Conservation (phyloP, 495 filamentous ascomycete genomes). For the Penicillium taxi region DNA sequence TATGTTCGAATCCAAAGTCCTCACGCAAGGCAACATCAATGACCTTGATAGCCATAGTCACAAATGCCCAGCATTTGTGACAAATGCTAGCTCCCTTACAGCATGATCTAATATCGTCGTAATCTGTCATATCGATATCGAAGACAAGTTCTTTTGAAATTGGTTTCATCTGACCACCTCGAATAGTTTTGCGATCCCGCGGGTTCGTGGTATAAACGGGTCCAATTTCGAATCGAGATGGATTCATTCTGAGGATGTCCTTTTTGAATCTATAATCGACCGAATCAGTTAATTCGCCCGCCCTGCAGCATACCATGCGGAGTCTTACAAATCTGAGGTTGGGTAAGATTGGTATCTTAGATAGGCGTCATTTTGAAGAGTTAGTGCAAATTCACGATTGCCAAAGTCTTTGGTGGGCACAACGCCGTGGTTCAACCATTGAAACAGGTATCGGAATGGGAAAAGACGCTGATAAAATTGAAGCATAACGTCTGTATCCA, state of each 20-base stretch:
- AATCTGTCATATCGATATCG: conserved; percentile 98
- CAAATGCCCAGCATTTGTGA: conserved; percentile 89
- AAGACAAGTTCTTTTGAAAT: conserved; percentile 90
- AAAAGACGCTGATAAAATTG: conserved; percentile 94
- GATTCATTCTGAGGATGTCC: conserved; percentile 77
- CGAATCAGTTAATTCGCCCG: conserved; percentile 2
- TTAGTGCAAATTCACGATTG: conserved; percentile 93
- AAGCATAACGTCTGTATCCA: conserved; percentile 75
- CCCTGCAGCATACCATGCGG: not conserved
- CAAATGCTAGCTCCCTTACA: conserved; percentile 92
- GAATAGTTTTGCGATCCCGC: conserved; percentile 80
- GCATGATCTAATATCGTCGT: conserved; percentile 93
- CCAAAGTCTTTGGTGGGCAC: conserved; percentile 78
- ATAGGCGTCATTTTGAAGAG: conserved; percentile 80
- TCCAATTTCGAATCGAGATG: conserved; percentile 93
- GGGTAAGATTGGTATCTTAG: conserved; percentile 86
- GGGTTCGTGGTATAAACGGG: conserved; percentile 92
- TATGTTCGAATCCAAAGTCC: conserved; percentile 92
- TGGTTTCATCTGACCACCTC: conserved; percentile 57
- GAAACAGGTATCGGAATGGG: conserved; percentile 89
- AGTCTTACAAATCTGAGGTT: conserved; percentile 69
- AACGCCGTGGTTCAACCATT: conserved; percentile 95
- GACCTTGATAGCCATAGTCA: conserved; percentile 94
- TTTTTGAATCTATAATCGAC: conserved; percentile 64
- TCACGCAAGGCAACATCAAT: conserved; percentile 78